These are phyloP conservation scores for Suhomyces atakaporum DNA, from an alignment of 1,139 yeast genomes.

Conservation along the genomic window DNA sequence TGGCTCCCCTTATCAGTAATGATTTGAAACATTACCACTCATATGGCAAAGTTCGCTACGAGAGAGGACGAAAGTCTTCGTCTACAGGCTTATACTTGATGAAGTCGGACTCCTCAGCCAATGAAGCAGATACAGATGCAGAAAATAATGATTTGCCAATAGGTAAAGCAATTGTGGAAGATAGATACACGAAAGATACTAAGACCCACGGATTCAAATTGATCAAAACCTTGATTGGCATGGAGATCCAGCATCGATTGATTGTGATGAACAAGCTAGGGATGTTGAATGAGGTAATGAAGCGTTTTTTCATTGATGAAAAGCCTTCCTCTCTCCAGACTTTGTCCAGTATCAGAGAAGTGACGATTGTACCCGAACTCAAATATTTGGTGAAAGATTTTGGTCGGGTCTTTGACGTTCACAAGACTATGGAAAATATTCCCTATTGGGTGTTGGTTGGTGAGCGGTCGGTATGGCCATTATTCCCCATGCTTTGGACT, in stretches of 20 bases:
- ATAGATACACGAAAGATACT: conserved; percentile 32
- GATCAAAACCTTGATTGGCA: conserved; percentile 40
- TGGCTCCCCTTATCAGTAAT: conserved; percentile 84
- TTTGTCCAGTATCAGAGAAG: conserved; percentile 59
- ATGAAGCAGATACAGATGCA: not conserved
- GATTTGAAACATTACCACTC: conserved; percentile 67
- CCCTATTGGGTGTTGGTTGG: conserved; percentile 92
- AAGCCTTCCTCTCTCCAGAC: conserved; percentile 68
- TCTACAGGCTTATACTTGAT: not conserved
- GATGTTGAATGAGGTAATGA: conserved; percentile 66
- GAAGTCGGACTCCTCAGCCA: not conserved
- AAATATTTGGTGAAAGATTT: conserved; percentile 67
- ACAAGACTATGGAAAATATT: conserved; percentile 67
- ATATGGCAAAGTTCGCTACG: conserved; percentile 37
- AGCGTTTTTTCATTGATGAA: conserved; percentile 84
- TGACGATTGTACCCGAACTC: conserved; percentile 88
- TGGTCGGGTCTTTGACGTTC: conserved; percentile 74
- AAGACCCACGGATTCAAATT: conserved; percentile 37
- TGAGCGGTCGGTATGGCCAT: conserved; percentile 92
- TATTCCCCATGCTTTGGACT: conserved; percentile 80
- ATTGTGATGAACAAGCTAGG: conserved; percentile 81
- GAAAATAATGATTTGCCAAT: conserved; percentile 4
- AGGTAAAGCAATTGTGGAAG: conserved; percentile 14
- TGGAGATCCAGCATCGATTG: conserved; percentile 82
- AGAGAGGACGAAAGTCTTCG: conserved; percentile 11